Percentiles rank a stretch among this genome's conserved stretches.
phyloP scores from a whole-genome alignment of 2,329 filamentous ascomycete species.

The Ceratocystiopsis minuta region DNA sequence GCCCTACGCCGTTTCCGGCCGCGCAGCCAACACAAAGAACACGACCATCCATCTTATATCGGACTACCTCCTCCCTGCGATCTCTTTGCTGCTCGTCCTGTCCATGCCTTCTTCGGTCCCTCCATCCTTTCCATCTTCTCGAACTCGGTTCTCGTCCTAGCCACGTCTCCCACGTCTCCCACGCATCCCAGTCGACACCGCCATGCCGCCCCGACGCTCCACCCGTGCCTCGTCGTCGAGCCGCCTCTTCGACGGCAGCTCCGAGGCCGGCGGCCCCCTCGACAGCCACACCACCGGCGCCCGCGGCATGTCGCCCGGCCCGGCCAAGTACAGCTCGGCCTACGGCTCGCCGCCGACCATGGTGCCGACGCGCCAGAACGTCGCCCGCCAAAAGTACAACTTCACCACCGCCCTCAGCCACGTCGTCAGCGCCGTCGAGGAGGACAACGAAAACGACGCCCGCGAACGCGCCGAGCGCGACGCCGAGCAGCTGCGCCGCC shows the following conservation, averaged over 20 bases:
- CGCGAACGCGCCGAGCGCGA: constrained; percentile 7
- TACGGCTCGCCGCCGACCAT: constrained; percentile 10
- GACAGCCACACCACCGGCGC: constrained; percentile 3
- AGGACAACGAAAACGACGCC: constrained; percentile 10
- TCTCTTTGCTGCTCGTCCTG: no score
- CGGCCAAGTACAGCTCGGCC: constrained; percentile 11
- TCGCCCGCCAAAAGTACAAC: constrained; percentile 10
- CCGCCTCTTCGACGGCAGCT: constrained; percentile 9
- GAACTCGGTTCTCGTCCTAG: no score
- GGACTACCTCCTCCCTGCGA: no score
- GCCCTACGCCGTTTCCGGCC: background rate
- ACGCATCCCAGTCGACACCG: background rate
- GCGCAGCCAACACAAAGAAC: background rate
- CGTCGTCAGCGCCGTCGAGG: constrained; percentile 9
- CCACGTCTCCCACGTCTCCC: background rate
- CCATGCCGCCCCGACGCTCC: constrained; percentile 9
- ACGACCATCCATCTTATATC: no score
- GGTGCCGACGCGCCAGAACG: constrained; percentile 8
- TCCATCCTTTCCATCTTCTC: no score
- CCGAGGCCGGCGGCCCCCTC: constrained; percentile 8
- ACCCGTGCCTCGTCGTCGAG: constrained; percentile 7
- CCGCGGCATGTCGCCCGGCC: constrained; percentile 10
- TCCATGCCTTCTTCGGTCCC: no score
- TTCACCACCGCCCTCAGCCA: constrained; percentile 9
- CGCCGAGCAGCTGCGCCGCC: constrained; percentile 5